Evolutionary conservation across 495 filamentous ascomycete genomes (phyloP), one percentile per base, ranked within the genome.

Genomic region (Aspergillus heteromorphus): DNA sequence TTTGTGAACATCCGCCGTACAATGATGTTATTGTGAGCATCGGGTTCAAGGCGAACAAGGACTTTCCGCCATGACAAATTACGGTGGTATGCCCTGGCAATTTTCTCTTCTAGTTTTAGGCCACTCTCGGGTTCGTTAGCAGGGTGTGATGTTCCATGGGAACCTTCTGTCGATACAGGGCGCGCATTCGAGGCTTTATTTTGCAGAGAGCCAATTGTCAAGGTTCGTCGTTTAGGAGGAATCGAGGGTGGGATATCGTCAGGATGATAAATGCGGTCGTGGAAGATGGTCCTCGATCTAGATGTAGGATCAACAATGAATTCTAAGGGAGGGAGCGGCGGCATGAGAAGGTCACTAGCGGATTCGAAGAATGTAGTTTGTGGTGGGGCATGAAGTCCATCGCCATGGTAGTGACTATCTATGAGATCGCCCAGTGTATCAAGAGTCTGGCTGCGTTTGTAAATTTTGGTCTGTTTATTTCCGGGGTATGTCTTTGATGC

Each of bases 11-110:
- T 92, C 27, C 93, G 84, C 21, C 93, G 86, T 17, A 98, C 93
- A 54, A 96, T 87, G 53, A 98, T 92, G 66, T 98, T 98, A 70
- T 98, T 98, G 69, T 98, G 93, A 2, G 93, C 93, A 76, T 98
- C 93, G 1, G 93, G 93, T 65, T 98, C 93, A 8, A 98, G 78
- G 40, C 92, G 83, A 18, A 97, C 93, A 9, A 98, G 82, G 2
- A 97, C 93, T 66, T 98, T 98, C 10, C 93, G 87, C 93, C 93
- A 98, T 4, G 87, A 87, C 17, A 98, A 72, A 57, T 87, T 87
- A 6, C 83, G 80, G 65, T 98, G 93, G 68, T 97, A 98, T 38
- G 91, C 93, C 43, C 93, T 81, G 1, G 93, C 92, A 51, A 98
- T 98, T 66, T 97, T 97, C 65, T 98, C 93, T 66, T 98, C 93